Evolutionary conservation across 169 alveolate species (phyloP).

Genomic region (Ichthyophthirius multifiliis): DNA sequence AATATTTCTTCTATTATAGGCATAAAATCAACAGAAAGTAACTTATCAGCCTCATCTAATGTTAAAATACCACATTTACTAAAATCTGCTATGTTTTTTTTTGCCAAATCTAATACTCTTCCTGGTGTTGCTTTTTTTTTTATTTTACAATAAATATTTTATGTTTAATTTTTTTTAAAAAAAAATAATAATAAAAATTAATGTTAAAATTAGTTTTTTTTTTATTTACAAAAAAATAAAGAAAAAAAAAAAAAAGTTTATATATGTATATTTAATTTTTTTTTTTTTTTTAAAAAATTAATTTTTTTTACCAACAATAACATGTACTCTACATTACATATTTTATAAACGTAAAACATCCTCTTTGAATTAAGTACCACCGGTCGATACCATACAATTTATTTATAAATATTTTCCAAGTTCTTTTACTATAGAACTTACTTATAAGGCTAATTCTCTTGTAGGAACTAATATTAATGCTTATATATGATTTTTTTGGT

Average conservation of each 20-base stretch:
- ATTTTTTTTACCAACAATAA: slow-evolving; percentile 90
- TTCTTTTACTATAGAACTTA: slow-evolving; percentile 94
- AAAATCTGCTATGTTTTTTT: slow-evolving; percentile 93
- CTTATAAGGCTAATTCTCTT: slow-evolving; percentile 96
- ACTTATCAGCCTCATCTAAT: slow-evolving; percentile 99
- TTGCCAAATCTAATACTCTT: slow-evolving; percentile 94
- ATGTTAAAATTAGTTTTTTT: background rate
- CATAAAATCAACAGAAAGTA: slow-evolving; percentile 96
- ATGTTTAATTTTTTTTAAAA: background rate
- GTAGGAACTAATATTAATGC: slow-evolving; percentile 96
- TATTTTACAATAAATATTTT: background rate
- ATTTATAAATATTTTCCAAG: slow-evolving; percentile 96
- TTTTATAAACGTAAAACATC: slow-evolving; percentile 95
- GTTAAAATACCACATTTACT: slow-evolving; percentile 90
- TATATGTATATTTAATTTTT: too few species aligned
- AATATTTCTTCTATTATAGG: slow-evolving; percentile 95
- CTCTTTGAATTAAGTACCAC: slow-evolving; percentile 97
- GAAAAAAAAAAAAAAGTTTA: background rate
- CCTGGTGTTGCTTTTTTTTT: slow-evolving; percentile 94
- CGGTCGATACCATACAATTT: slow-evolving; percentile 98
- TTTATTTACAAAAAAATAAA: too few species aligned
- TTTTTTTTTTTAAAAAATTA: too few species aligned
- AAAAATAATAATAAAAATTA: background rate
- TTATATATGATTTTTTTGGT: slow-evolving; percentile 65
- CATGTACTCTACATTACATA: slow-evolving; percentile 86